These are phyloP conservation scores for Curvularia hawaiiensis DNA, from an alignment of 2,329 filamentous ascomycete genomes.

Conservation along the genomic window DNA sequence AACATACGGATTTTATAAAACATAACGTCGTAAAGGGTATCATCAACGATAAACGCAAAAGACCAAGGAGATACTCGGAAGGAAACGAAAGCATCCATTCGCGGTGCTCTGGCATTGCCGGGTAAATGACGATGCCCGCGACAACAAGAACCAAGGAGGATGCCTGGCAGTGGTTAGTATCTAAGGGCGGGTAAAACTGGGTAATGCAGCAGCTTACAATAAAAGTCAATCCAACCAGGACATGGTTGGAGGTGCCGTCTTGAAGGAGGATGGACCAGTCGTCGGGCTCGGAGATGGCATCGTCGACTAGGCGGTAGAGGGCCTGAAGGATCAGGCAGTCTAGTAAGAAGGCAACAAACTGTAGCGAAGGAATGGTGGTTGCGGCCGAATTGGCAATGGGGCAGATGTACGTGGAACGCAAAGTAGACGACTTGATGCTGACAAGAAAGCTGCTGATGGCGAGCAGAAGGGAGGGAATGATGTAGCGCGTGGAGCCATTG, in stretches of 20 bases:
- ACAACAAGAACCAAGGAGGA: conserved; percentile 38
- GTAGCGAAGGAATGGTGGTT: conserved; percentile 35
- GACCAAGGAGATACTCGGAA: conserved; percentile 40
- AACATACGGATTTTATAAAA: conserved; percentile 43
- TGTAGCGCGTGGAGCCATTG: conserved; percentile 39
- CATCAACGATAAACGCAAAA: conserved; percentile 45
- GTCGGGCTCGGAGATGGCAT: conserved; percentile 30
- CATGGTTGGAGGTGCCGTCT: conserved; percentile 35
- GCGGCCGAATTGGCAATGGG: conserved; percentile 32
- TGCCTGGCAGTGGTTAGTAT: conserved; percentile 32
- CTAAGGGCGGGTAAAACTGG: background rate
- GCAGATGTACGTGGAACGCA: conserved; percentile 43
- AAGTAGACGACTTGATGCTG: conserved; percentile 32
- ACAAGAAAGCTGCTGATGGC: conserved; percentile 40
- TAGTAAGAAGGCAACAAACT: conserved; percentile 37
- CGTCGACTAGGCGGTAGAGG: conserved; percentile 36
- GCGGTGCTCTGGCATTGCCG: conserved; percentile 42
- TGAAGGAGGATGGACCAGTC: conserved; percentile 32
- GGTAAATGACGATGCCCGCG: conserved; percentile 36
- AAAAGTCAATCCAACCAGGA: conserved; percentile 38
- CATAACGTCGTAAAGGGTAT: conserved; percentile 47
- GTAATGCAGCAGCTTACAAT: conserved; percentile 26
- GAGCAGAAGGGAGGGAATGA: conserved; percentile 38
- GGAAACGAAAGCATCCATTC: conserved; percentile 42
- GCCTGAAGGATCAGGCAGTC: conserved; percentile 35